These are phyloP conservation scores for Macadamia tetraphylla DNA, from an alignment of 164 flowering plant species.

Conservation along the genomic window DNA sequence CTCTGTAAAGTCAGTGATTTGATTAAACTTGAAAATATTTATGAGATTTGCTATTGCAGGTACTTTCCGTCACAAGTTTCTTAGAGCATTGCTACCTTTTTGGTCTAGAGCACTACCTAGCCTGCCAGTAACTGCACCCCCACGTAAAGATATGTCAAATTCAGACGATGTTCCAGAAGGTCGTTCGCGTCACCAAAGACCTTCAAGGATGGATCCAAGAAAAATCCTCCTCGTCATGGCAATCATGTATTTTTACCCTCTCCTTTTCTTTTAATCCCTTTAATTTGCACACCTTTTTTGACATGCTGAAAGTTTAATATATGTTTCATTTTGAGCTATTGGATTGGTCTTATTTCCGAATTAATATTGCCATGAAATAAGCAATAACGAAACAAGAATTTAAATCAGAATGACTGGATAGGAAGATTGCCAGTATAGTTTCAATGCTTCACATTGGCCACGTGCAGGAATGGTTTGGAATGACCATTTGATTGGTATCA, in stretches of 20 bases:
- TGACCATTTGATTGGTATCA: too few species aligned
- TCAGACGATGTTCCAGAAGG: slow-evolving; percentile 63
- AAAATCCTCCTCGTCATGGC: slow-evolving; percentile 87
- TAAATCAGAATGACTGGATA: background rate
- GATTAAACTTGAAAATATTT: background rate
- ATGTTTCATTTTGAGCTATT: background rate
- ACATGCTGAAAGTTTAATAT: background rate
- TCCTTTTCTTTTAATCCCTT: slow-evolving; percentile 5
- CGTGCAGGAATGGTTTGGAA: background rate
- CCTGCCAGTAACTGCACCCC: slow-evolving; percentile 94
- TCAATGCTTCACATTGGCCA: background rate
- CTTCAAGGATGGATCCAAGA: slow-evolving; percentile 94
- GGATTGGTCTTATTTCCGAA: too few species aligned
- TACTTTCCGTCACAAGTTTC: slow-evolving; percentile 75
- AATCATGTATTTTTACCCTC: slow-evolving; percentile 51
- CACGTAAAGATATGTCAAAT: slow-evolving; percentile 63
- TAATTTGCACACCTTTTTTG: background rate
- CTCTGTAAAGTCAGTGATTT: background rate
- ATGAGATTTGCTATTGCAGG: slow-evolving; percentile 38
- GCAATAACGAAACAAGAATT: background rate
- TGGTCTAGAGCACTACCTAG: slow-evolving; percentile 96
- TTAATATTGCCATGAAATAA: background rate
- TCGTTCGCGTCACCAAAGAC: slow-evolving; percentile 63
- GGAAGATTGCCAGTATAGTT: background rate
- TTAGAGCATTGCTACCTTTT: slow-evolving; percentile 80